phyloP scores from a whole-genome alignment of 768 basidiomycete genomes.

The Clitopilus hobsonii region DNA sequence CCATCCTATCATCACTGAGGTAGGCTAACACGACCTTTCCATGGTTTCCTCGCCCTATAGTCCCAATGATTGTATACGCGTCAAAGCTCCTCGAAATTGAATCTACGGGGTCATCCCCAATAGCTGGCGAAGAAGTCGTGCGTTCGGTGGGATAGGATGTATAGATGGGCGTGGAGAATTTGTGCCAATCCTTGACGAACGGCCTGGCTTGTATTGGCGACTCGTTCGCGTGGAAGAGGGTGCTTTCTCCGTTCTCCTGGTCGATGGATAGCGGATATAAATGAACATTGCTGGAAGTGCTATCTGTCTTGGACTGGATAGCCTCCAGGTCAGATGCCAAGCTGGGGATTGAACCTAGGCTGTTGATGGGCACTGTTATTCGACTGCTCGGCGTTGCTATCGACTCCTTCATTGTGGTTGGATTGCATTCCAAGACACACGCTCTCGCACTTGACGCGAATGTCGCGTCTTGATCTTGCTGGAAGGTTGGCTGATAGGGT shows the following conservation, averaged over 20 bases:
- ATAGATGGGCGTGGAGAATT: too few relatives aligned
- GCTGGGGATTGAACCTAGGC: background rate
- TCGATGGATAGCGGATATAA: background rate
- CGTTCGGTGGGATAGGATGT: too few relatives aligned
- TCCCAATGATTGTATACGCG: conserved; percentile 11
- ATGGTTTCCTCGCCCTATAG: conserved; percentile 18
- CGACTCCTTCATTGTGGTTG: background rate
- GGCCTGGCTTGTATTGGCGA: background rate
- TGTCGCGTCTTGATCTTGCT: background rate
- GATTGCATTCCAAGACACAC: background rate
- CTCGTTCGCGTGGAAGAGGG: background rate
- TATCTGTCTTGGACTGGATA: background rate
- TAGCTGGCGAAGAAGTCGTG: too few relatives aligned
- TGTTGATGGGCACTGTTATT: background rate
- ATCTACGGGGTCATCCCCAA: background rate
- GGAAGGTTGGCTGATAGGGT: background rate
- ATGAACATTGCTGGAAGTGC: background rate
- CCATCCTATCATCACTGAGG: conserved; percentile 3
- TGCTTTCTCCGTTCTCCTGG: background rate
- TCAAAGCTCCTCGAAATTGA: background rate
- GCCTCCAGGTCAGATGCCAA: background rate
- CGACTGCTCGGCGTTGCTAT: background rate
- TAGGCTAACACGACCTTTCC: conserved; percentile 20
- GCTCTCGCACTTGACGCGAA: background rate
- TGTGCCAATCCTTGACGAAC: background rate